phyloP scores from a whole-genome alignment of 2,329 filamentous ascomycete genomes.

The Juglanconis sp. region DNA sequence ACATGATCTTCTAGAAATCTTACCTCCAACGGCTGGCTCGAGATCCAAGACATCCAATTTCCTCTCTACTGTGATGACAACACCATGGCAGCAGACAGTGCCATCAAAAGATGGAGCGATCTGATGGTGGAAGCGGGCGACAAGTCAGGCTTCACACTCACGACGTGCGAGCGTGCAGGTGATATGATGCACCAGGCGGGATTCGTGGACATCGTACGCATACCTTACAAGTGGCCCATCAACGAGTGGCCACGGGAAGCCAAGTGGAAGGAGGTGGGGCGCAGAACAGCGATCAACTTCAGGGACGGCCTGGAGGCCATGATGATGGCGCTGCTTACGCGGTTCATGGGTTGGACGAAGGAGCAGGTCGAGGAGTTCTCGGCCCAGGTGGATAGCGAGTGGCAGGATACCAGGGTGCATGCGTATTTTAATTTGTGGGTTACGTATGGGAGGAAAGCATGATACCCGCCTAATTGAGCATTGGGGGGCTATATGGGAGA shows the following conservation, averaged over 20 bases:
- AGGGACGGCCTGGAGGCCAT: conserved; percentile 19
- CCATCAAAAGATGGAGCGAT: conserved; percentile 27
- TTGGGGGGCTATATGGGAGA: not conserved
- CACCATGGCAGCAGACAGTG: conserved; percentile 23
- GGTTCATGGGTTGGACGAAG: conserved; percentile 21
- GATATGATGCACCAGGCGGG: conserved; percentile 23
- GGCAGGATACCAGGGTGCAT: conserved; percentile 26
- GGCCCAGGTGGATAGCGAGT: conserved; percentile 23
- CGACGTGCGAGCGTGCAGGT: conserved; percentile 26
- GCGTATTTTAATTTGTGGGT: conserved; percentile 28
- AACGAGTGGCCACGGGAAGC: conserved; percentile 24
- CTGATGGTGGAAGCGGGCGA: conserved; percentile 29
- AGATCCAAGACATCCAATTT: conserved; percentile 30
- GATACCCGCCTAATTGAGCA: not conserved
- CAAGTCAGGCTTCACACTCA: conserved; percentile 26
- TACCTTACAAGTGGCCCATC: conserved; percentile 21
- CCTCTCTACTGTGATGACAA: conserved; percentile 29
- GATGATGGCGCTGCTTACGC: conserved; percentile 23
- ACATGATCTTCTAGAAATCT: conserved; percentile 20
- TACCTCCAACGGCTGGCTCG: conserved; percentile 23
- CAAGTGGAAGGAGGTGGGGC: conserved; percentile 21
- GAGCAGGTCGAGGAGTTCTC: conserved; percentile 23
- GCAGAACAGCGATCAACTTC: conserved; percentile 16
- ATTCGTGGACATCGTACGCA: conserved; percentile 17
- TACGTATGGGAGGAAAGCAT: conserved; percentile 27